These are phyloP conservation scores for Chionographis japonica DNA, from an alignment of 106 monocot species.

Conservation along the genomic window DNA sequence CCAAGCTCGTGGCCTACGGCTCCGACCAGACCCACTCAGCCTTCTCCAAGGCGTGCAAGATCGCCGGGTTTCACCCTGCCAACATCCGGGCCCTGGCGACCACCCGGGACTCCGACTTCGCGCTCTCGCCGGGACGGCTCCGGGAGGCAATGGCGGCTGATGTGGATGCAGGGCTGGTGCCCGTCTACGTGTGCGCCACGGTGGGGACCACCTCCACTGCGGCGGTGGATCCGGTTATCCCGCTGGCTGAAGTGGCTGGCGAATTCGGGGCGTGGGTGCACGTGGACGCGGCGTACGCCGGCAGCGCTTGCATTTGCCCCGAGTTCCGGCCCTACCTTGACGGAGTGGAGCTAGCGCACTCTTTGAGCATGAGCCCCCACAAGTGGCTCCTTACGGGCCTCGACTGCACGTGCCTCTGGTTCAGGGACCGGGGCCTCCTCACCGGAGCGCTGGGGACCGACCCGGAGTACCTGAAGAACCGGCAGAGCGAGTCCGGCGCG, in stretches of 20 bases:
- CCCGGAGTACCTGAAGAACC: conserved; percentile 44
- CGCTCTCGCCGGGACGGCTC: conserved; percentile 8
- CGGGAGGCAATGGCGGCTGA: conserved; percentile 16
- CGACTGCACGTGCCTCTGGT: conserved; percentile 63
- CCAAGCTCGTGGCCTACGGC: conserved; percentile 39
- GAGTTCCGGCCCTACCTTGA: conserved; percentile 31
- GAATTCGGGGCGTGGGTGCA: conserved; percentile 35
- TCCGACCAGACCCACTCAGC: conserved; percentile 66
- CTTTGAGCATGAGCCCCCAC: conserved; percentile 49
- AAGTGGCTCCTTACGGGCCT: conserved; percentile 55
- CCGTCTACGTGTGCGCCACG: conserved; percentile 39
- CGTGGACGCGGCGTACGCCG: conserved; percentile 41
- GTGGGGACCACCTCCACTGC: conserved; percentile 37
- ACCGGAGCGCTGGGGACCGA: conserved; percentile 26
- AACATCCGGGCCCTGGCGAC: conserved; percentile 37
- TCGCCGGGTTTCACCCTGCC: conserved; percentile 29
- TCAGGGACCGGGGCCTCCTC: conserved; percentile 8
- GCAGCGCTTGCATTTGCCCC: conserved; percentile 23
- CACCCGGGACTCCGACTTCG: conserved; percentile 13
- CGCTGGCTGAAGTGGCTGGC: conserved; percentile 19
- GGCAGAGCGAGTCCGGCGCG: neutral
- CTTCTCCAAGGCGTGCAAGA: conserved; percentile 28
- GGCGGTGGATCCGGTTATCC: conserved; percentile 39
- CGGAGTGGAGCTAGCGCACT: conserved; percentile 40
- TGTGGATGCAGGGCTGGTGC: conserved; percentile 18